These are phyloP conservation scores for Fusarium burgessii DNA, from an alignment of 2,329 filamentous ascomycete genomes.

Conservation along the genomic window DNA sequence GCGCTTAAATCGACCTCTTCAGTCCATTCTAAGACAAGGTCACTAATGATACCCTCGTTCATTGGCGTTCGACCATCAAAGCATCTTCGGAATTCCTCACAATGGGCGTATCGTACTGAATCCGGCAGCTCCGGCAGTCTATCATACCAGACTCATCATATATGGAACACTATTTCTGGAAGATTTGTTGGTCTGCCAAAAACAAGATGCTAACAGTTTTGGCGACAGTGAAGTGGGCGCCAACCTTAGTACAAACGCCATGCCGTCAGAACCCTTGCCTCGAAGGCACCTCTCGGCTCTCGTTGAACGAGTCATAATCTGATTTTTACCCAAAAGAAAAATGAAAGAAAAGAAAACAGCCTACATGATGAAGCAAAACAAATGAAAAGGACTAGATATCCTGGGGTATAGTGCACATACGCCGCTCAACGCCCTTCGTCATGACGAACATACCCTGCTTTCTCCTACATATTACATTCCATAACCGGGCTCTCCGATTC, in stretches of 20 bases:
- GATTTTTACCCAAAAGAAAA: background rate
- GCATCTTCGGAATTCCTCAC: background rate
- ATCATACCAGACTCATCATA: background rate
- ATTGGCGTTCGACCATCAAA: conserved; percentile 19
- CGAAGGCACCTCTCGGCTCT: background rate
- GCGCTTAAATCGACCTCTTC: conserved; percentile 37
- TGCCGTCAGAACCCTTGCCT: background rate
- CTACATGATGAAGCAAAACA: conserved; percentile 7
- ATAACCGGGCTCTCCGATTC: background rate
- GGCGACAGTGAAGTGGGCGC: background rate
- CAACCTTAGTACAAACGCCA: background rate
- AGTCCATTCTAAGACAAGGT: conserved; percentile 5
- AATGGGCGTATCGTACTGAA: conserved; percentile 1
- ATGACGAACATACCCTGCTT: conserved; percentile 1
- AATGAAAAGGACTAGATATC: conserved; percentile 12
- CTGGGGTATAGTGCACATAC: conserved; percentile 37
- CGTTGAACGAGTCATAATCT: background rate
- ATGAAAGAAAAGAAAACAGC: background rate
- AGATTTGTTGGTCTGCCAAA: background rate
- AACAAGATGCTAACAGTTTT: background rate
- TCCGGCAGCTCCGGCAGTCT: conserved; percentile 8
- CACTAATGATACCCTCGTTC: conserved; percentile 21
- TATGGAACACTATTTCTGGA: background rate
- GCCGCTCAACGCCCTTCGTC: conserved; percentile 29
- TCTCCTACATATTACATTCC: conserved; percentile 17